Conservation (phyloP, 2,329 filamentous ascomycete species). For the Ascochyta rabiei region DNA sequence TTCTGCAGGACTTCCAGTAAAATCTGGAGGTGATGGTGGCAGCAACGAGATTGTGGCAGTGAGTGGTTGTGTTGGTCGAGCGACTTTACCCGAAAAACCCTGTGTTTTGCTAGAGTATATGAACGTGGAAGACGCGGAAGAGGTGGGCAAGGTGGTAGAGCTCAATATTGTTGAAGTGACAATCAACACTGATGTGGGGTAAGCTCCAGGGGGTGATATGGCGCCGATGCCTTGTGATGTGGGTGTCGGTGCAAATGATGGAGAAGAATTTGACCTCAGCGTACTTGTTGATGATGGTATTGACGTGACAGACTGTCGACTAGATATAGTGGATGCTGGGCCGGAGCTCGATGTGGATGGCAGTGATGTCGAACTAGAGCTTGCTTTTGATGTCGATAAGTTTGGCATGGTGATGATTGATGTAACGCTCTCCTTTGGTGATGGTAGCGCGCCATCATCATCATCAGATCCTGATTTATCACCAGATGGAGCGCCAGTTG, state of each 20-base stretch:
- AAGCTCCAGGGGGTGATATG: conserved; percentile 19
- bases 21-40: not conserved
- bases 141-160: not conserved
- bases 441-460: conserved; percentile 24
- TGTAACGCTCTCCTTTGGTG: conserved; percentile 11
- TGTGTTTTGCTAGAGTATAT: not conserved
- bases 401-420: not conserved
- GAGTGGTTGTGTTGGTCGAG: conserved; percentile 4
- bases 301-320: not conserved
- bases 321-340: not conserved
- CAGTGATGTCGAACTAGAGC: not conserved
- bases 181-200: conserved; percentile 1
- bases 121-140: not conserved
- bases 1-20: not conserved
- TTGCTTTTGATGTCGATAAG: not conserved
- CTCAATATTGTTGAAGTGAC: not conserved
- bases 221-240: conserved; percentile 19
- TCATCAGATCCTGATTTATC: conserved; percentile 24
- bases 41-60: not conserved
- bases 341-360: not conserved
- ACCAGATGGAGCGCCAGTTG: conserved; percentile 9
- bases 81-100: conserved; percentile 4
- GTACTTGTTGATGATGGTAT: not conserved
- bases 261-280: not conserved
- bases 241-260: conserved; percentile 9